Conservation (phyloP, 2,329 filamentous ascomycete genomes). For the Ambrosiella xylebori region DNA sequence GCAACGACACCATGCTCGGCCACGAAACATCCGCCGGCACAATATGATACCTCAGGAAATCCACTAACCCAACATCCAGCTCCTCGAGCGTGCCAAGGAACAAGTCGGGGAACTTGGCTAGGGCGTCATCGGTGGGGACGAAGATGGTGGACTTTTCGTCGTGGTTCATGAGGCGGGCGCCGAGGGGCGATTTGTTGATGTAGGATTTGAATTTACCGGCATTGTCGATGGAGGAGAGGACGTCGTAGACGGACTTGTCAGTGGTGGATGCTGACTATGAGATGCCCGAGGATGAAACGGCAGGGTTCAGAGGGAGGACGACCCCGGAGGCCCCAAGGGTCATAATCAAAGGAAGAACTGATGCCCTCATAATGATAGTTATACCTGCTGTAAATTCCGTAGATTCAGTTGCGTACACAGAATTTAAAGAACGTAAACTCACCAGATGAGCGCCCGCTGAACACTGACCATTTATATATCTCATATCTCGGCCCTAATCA, state of each 20-base stretch:
- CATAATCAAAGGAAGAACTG: neutral
- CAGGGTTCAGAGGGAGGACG: constrained; percentile 1
- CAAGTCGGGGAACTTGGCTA: constrained; percentile 44
- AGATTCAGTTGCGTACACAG: too few relatives aligned
- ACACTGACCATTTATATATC: too few relatives aligned
- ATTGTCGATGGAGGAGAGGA: constrained; percentile 16
- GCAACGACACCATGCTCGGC: constrained; percentile 44
- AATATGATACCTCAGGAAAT: constrained; percentile 55
- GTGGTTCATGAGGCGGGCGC: constrained; percentile 58
- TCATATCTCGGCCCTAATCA: too few relatives aligned
- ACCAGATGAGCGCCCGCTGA: too few relatives aligned
- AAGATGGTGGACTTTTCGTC: constrained; percentile 61
- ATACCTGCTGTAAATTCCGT: too few relatives aligned
- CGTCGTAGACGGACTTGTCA: constrained; percentile 12
- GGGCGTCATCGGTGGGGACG: constrained; percentile 60
- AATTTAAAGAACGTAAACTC: too few relatives aligned
- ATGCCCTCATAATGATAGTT: constrained; percentile 21
- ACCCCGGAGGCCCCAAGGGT: constrained; percentile 9
- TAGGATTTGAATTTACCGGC: constrained; percentile 6
- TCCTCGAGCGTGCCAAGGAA: constrained; percentile 17
- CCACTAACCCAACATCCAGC: constrained; percentile 15
- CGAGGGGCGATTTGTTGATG: constrained; percentile 48
- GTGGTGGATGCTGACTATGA: neutral
- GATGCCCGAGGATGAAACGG: neutral
- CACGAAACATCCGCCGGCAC: constrained; percentile 49